Conservation (phyloP, 768 basidiomycete species). For the Calocybe gangraenosa region DNA sequence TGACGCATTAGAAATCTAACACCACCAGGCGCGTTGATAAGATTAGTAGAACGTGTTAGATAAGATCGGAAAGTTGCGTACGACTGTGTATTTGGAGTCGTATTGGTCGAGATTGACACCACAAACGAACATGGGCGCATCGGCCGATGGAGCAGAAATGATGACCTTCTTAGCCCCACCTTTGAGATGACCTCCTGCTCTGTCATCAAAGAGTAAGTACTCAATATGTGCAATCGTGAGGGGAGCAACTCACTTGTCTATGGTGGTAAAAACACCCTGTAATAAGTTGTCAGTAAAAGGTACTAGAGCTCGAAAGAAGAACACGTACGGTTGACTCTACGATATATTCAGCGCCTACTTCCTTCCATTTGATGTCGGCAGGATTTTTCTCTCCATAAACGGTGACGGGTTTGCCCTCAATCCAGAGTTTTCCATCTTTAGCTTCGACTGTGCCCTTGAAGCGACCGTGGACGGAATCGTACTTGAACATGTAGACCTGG, state of each 20-base stretch:
- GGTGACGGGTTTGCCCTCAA: conserved; percentile 73
- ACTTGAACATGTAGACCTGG: conserved; percentile 99
- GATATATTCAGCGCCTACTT: conserved; percentile 84
- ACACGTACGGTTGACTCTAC: conserved; percentile 87
- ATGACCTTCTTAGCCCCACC: conserved; percentile 99
- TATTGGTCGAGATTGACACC: conserved; percentile 96
- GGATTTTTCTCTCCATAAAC: conserved; percentile 89
- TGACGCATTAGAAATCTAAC: conserved; percentile 93
- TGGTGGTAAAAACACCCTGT: conserved; percentile 97
- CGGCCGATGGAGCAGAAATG: conserved; percentile 98
- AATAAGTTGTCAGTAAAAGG: too few relatives aligned
- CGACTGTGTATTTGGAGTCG: conserved; percentile 83
- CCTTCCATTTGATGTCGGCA: conserved; percentile 76
- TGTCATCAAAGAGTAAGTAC: conserved; percentile 22
- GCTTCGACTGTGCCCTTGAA: conserved; percentile 82
- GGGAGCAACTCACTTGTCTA: conserved; percentile 64
- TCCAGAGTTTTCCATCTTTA: conserved; percentile 86
- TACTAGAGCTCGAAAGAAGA: not conserved
- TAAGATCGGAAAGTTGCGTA: conserved; percentile 34
- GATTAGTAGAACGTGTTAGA: conserved; percentile 2
- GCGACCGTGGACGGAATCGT: conserved; percentile 88
- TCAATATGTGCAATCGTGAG: not conserved
- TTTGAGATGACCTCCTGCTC: conserved; percentile 89
- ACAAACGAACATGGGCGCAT: conserved; percentile 91
- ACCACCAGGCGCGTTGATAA: not conserved